Conservation (phyloP, 1,139 yeast species). For the Geotrichum carabidarum region DNA sequence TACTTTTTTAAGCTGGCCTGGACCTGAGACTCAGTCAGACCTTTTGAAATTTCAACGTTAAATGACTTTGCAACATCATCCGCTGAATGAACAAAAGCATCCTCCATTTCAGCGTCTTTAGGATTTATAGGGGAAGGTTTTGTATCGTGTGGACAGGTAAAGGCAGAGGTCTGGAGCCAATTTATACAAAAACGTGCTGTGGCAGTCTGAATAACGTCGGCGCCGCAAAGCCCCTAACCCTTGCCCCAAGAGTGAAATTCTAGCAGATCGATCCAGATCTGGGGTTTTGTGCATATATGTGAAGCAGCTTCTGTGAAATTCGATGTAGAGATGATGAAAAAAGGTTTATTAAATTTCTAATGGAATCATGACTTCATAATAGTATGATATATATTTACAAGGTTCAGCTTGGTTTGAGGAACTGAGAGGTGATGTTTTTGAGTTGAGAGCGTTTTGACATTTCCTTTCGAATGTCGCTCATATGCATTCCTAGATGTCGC, state of each 20-base stretch:
- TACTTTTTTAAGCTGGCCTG: constrained; percentile 23
- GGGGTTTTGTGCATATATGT: background rate
- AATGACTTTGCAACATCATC: constrained; percentile 27
- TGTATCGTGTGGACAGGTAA: no score
- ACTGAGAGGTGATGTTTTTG: background rate
- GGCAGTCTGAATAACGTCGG: background rate
- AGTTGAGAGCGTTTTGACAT: constrained; percentile 2
- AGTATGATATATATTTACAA: no score
- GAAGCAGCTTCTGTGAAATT: background rate
- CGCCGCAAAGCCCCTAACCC: background rate
- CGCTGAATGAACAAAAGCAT: constrained; percentile 25
- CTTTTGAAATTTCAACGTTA: constrained; percentile 26
- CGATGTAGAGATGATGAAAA: constrained; percentile 1
- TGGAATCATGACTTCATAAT: no score
- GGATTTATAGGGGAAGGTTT: background rate
- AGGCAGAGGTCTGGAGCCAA: background rate
- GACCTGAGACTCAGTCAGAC: constrained; percentile 29
- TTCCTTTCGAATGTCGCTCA: constrained; percentile 17
- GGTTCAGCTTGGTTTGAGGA: background rate
- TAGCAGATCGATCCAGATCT: background rate
- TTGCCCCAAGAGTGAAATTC: background rate
- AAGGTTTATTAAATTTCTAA: no score
- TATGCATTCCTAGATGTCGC: constrained; percentile 18
- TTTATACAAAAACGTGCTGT: background rate
- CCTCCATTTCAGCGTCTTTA: constrained; percentile 24